Evolutionary conservation across 2,329 filamentous ascomycete genomes (phyloP).

Genomic region (Neofusicoccum sp.): DNA sequence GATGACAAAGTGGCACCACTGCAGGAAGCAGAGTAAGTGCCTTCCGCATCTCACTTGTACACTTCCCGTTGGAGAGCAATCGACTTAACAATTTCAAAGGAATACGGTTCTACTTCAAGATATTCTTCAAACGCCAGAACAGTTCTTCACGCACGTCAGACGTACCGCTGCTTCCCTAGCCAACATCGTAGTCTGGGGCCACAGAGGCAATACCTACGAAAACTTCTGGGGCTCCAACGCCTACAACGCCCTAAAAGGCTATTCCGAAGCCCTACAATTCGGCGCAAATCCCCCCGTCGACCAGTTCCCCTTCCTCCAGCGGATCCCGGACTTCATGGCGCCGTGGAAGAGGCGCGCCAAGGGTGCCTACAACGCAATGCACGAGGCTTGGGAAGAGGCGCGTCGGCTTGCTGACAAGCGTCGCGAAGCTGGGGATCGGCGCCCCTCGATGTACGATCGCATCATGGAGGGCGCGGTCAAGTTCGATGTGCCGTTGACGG

Average conservation of each 20-base stretch:
- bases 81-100: neutral
- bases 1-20: slow-evolving; percentile 20
- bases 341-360: slow-evolving; percentile 23
- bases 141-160: slow-evolving; percentile 47
- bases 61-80: too few species aligned
- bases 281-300: slow-evolving; percentile 51
- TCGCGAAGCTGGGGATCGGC: slow-evolving; percentile 17
- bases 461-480: slow-evolving; percentile 18
- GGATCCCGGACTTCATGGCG: slow-evolving; percentile 35
- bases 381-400: slow-evolving; percentile 20
- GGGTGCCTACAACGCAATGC: slow-evolving; percentile 20
- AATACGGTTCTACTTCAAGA: slow-evolving; percentile 20
- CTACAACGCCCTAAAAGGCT: slow-evolving; percentile 43
- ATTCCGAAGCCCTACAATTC: slow-evolving; percentile 43
- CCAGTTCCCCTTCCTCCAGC: slow-evolving; percentile 41
- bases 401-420: slow-evolving; percentile 18
- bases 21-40: slow-evolving; percentile 22
- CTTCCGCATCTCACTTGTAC: neutral
- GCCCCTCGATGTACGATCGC: slow-evolving; percentile 19
- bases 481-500: slow-evolving; percentile 17
- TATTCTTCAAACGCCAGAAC: slow-evolving; percentile 20
- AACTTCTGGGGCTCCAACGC: slow-evolving; percentile 32
- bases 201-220: slow-evolving; percentile 23
- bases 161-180: slow-evolving; percentile 50
- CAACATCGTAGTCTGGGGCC: slow-evolving; percentile 29